phyloP scores from a whole-genome alignment of 495 filamentous ascomycete genomes.

The Tuber microsphaerosporum region DNA sequence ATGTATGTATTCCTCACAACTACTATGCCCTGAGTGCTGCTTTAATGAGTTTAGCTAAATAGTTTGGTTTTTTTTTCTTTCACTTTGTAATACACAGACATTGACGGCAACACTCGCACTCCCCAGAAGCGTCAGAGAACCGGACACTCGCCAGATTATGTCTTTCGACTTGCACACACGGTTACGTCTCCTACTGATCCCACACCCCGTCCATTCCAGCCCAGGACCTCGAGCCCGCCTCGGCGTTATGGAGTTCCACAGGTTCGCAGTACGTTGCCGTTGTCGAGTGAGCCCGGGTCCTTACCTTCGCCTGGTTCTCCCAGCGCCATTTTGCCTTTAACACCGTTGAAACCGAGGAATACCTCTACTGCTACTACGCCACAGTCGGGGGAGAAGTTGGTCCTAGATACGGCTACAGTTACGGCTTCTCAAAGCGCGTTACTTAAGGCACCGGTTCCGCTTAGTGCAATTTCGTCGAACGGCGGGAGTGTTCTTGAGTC shows the following conservation, averaged over 20 bases:
- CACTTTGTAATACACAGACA: background rate
- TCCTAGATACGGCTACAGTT: constrained; percentile 21
- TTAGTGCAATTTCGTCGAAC: constrained; percentile 21
- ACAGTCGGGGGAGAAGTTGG: constrained; percentile 23
- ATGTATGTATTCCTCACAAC: constrained; percentile 16
- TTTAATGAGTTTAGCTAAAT: background rate
- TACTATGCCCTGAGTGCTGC: too few relatives aligned
- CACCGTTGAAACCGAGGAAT: constrained; percentile 20
- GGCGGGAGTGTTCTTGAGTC: background rate
- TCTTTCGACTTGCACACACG: constrained; percentile 38
- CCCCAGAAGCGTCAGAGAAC: constrained; percentile 30
- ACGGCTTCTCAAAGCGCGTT: background rate
- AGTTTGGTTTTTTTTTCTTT: background rate
- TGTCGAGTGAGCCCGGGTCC: constrained; percentile 2
- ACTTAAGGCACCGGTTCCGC: constrained; percentile 20
- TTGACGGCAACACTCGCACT: constrained; percentile 3
- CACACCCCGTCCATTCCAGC: constrained; percentile 31
- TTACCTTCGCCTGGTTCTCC: constrained; percentile 17
- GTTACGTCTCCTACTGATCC: constrained; percentile 29
- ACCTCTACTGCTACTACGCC: constrained; percentile 27
- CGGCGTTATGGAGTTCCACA: constrained; percentile 19
- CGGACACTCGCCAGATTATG: constrained; percentile 23
- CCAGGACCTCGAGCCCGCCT: constrained; percentile 10
- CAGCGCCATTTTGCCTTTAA: constrained; percentile 4
- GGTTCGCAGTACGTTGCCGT: constrained; percentile 29